Evolutionary conservation across 495 filamentous ascomycete genomes (phyloP).

Genomic region (Daldinia vernicosa): DNA sequence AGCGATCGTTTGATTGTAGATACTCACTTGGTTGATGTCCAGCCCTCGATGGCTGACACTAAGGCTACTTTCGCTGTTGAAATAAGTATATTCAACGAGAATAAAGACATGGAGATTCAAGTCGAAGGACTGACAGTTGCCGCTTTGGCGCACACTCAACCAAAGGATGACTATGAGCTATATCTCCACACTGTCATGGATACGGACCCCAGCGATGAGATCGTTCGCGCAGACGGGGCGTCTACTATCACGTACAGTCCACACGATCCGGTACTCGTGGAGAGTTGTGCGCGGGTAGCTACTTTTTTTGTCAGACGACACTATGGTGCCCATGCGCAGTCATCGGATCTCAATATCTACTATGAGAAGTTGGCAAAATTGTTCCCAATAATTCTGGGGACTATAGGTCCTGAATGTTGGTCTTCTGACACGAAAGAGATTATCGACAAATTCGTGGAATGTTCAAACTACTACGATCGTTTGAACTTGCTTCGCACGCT

Average conservation of each 20-base stretch:
- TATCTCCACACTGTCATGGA: slow-evolving; percentile 54
- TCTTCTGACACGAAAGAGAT: slow-evolving; percentile 45
- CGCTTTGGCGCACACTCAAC: slow-evolving; percentile 48
- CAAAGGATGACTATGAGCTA: slow-evolving; percentile 55
- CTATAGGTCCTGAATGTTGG: slow-evolving; percentile 33
- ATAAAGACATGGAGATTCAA: slow-evolving; percentile 50
- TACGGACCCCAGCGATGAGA: slow-evolving; percentile 53
- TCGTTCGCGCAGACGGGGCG: slow-evolving; percentile 27
- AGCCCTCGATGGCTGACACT: slow-evolving; percentile 33
- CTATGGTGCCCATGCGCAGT: background rate
- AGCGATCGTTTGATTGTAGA: slow-evolving; percentile 48
- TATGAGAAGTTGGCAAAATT: slow-evolving; percentile 10
- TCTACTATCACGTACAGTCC: background rate
- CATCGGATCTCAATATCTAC: background rate
- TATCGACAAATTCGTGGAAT: slow-evolving; percentile 45
- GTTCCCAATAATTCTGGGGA: slow-evolving; percentile 22
- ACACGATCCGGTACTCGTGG: slow-evolving; percentile 40
- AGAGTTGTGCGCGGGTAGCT: slow-evolving; percentile 52
- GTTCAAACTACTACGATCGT: slow-evolving; percentile 45
- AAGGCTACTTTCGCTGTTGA: slow-evolving; percentile 51
- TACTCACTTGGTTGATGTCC: slow-evolving; percentile 43
- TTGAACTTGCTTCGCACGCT: slow-evolving; percentile 45
- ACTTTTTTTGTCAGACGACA: slow-evolving; percentile 40
- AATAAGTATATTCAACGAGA: slow-evolving; percentile 49
- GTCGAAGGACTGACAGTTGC: slow-evolving; percentile 53